phyloP scores from a whole-genome alignment of 495 filamentous ascomycete species.

The Beverwykella pulmonaria region DNA sequence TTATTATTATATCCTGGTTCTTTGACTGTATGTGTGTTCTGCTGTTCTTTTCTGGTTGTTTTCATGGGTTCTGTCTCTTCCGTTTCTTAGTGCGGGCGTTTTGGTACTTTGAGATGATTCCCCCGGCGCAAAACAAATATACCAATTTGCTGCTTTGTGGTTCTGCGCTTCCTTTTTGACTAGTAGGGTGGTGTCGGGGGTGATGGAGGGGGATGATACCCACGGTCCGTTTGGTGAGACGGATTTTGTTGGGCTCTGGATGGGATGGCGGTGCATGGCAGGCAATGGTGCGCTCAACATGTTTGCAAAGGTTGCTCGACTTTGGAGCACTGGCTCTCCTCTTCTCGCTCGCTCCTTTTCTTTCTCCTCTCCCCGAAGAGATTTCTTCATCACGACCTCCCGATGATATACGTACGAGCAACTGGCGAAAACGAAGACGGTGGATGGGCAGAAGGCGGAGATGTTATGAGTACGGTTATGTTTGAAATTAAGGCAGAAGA shows the following conservation, averaged over 20 bases:
- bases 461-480: conserved; percentile 20
- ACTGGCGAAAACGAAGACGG: background rate
- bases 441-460: background rate
- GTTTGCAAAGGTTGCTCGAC: too few species aligned
- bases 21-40: background rate
- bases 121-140: conserved; percentile 44
- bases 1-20: conserved; percentile 14
- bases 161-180: conserved; percentile 13
- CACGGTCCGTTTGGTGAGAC: conserved; percentile 19
- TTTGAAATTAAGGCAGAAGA: conserved; percentile 13
- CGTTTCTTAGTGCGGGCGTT: conserved; percentile 13
- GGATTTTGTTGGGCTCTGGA: conserved; percentile 16
- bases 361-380: background rate
- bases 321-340: conserved; percentile 5
- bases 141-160: conserved; percentile 41
- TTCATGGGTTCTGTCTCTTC: conserved; percentile 6
- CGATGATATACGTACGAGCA: background rate
- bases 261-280: background rate
- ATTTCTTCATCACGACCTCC: conserved; percentile 15
- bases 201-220: conserved; percentile 8
- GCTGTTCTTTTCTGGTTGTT: background rate
- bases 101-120: conserved; percentile 28
- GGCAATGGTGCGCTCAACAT: background rate
- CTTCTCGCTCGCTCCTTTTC: conserved; percentile 6
- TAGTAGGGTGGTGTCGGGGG: background rate